phyloP scores from a whole-genome alignment of 2,329 filamentous ascomycete species.

The Nannizziopsis arthrosporioides region DNA sequence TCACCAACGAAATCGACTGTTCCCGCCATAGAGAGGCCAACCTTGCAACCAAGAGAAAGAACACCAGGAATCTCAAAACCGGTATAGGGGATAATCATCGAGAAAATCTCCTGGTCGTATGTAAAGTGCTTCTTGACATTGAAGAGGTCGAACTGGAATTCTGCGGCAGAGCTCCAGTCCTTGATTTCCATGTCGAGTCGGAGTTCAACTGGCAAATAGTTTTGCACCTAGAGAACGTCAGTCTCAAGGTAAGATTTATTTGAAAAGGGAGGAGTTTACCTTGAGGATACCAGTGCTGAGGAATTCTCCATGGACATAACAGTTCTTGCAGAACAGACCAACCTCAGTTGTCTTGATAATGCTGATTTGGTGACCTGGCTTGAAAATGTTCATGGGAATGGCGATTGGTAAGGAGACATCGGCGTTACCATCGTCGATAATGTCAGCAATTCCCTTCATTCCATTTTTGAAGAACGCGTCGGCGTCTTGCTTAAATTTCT shows the following conservation, averaged over 20 bases:
- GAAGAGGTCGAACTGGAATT: slow-evolving; percentile 15
- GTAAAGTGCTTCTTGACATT: slow-evolving; percentile 9
- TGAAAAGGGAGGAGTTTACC: slow-evolving; percentile 12
- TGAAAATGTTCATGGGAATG: slow-evolving; percentile 18
- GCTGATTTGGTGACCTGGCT: slow-evolving; percentile 13
- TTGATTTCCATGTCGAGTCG: slow-evolving; percentile 16
- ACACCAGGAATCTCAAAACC: slow-evolving; percentile 19
- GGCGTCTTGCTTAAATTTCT: slow-evolving; percentile 10
- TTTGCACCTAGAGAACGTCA: slow-evolving; percentile 13
- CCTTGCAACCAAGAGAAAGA: slow-evolving; percentile 20
- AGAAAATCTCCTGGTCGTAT: slow-evolving; percentile 14
- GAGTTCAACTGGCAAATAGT: slow-evolving; percentile 14
- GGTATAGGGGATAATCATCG: slow-evolving; percentile 17
- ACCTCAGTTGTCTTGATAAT: slow-evolving; percentile 17
- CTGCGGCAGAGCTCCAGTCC: slow-evolving; percentile 16
- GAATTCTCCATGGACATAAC: slow-evolving; percentile 20
- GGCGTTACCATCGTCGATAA: slow-evolving; percentile 10
- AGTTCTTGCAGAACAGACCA: slow-evolving; percentile 20
- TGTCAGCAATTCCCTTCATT: slow-evolving; percentile 13
- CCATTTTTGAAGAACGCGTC: slow-evolving; percentile 12
- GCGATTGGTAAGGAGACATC: slow-evolving; percentile 15
- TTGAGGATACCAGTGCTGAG: slow-evolving; percentile 19
- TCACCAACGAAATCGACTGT: slow-evolving; percentile 16
- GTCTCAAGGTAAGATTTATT: neutral
- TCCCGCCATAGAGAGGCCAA: slow-evolving; percentile 19